Base-by-base conservation (phyloP, 2,329 filamentous ascomycete species). In the Neofusicoccum cordaticola region DNA sequence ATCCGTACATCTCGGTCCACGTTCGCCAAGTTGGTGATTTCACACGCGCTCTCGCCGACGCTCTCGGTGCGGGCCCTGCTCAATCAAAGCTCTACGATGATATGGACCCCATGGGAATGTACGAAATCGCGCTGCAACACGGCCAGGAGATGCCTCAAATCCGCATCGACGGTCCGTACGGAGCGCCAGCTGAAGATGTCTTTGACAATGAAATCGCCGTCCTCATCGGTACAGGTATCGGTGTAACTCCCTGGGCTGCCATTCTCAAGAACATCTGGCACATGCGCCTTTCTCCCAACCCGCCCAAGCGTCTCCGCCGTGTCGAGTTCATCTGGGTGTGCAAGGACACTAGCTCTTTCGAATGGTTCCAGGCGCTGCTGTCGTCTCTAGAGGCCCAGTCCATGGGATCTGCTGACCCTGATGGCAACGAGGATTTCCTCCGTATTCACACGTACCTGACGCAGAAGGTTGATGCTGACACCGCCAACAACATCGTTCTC, bases 261-360 rank as follows among this genome's bases (percentile, higher is more conserved):
- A 94, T 95, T 69, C 83, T 95, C 69, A 99, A 99, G 82, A 97
- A 97, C 77, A 98, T 99, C 79, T 99, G 93, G 92, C 94, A 99
- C 77, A 85, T 96, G 73, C 92, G 95, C 68, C 90, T 95, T 68
- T 87, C 89, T 15, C 93, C 94, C 7, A 95, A 97, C 81, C 92
- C 93, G 27, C 93, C 94, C 1, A 88, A 87, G 57, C 91, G 94
- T 74, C 88, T 99, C 52, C 91, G 93, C 66, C 90, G 95, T 77
- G 94, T 99, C 37, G 95, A 99, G 78, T 99, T 99, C 79, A 96
- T 99, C 82, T 99, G 95, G 95, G 90, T 98, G 60, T 97, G 94
- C 85, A 95, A 91, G 77, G 93, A 97, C 74, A 97, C 93, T 0
- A 90, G 87, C 39, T 97, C 93, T 0, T 99, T 99, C 73, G 95